Evolutionary conservation across 331 rosid genomes (phyloP).

Genomic region (Acacia concinna): DNA sequence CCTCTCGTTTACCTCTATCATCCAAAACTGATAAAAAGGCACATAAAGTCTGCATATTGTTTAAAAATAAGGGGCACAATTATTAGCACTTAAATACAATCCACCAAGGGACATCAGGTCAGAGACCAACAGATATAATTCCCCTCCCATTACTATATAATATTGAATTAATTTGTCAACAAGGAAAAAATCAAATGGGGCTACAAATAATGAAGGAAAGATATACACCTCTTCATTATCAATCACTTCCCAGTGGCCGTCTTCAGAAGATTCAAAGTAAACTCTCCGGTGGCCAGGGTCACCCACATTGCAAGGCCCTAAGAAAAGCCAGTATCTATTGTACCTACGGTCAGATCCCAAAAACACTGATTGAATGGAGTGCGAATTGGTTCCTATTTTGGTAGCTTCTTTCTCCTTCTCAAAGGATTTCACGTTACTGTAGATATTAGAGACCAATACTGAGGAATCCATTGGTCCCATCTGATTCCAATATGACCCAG

Average conservation of each 20-base stretch:
- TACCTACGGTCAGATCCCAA: slow-evolving; percentile 97
- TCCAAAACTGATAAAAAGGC: slow-evolving; percentile 82
- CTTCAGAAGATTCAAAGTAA: slow-evolving; percentile 97
- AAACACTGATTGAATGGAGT: slow-evolving; percentile 89
- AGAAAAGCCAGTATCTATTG: slow-evolving; percentile 97
- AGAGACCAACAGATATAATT: slow-evolving; percentile 18
- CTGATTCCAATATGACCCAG: slow-evolving; percentile 47
- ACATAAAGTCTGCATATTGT: slow-evolving; percentile 63
- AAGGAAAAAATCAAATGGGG: slow-evolving; percentile 17
- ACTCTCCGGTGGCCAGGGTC: slow-evolving; percentile 98
- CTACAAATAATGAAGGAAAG: slow-evolving; percentile 20
- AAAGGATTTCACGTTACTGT: slow-evolving; percentile 31
- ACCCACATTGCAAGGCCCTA: slow-evolving; percentile 79
- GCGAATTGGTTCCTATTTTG: slow-evolving; percentile 43
- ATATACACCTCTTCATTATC: slow-evolving; percentile 78
- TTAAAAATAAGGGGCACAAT: slow-evolving; percentile 29
- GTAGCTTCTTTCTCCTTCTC: slow-evolving; percentile 37
- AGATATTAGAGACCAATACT: slow-evolving; percentile 44
- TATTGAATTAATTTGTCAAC: background rate
- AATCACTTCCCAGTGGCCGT: slow-evolving; percentile 97
- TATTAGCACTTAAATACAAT: slow-evolving; percentile 22
- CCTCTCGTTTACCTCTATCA: slow-evolving; percentile 94
- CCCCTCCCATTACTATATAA: slow-evolving; percentile 1
- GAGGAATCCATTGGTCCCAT: slow-evolving; percentile 66
- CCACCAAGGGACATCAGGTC: background rate